Percentiles rank a stretch among this genome's conserved stretches.
These are phyloP conservation scores for Cladosporium oxysporum DNA, from an alignment of 2,329 filamentous ascomycete genomes.

Conservation along the genomic window DNA sequence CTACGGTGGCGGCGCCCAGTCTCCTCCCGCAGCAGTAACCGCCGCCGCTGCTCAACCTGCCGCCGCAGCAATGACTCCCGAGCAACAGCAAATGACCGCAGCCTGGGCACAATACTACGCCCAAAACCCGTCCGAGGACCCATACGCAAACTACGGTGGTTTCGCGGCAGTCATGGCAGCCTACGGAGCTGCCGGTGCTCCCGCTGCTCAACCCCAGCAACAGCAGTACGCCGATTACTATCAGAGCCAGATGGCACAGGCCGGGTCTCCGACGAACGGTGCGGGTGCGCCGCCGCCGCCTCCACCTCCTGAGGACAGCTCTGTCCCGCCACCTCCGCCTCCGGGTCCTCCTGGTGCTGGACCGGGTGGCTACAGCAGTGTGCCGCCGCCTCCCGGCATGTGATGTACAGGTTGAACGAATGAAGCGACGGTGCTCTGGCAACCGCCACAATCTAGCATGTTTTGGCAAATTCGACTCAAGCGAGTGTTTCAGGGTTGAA, in stretches of 20 bases:
- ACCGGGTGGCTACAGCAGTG: conserved; percentile 61
- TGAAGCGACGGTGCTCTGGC: neutral
- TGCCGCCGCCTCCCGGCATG: conserved; percentile 57
- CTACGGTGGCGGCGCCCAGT: conserved; percentile 33
- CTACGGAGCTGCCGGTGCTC: conserved; percentile 4
- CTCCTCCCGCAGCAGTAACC: conserved; percentile 28
- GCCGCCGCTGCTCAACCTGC: conserved; percentile 28
- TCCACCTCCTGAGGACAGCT: conserved; percentile 53
- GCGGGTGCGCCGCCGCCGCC: conserved; percentile 33
- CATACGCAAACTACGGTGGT: conserved; percentile 88
- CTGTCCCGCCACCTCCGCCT: conserved; percentile 63
- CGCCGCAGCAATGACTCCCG: conserved; percentile 24
- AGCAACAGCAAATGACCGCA: conserved; percentile 30
- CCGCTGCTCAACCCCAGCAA: conserved; percentile 2
- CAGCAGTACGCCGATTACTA: conserved; percentile 24
- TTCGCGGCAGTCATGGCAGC: conserved; percentile 43
- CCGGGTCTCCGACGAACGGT: conserved; percentile 20
- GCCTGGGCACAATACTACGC: conserved; percentile 83
- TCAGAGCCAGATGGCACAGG: conserved; percentile 18
- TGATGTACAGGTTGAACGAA: conserved; percentile 25
- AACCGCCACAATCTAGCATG: too few species aligned
- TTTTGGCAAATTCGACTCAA: neutral
- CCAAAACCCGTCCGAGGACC: conserved; percentile 78
- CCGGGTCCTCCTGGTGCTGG: conserved; percentile 54
- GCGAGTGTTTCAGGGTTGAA: neutral